Base-by-base conservation (phyloP, 495 filamentous ascomycete genomes). In the Aspergillus bridgeri region DNA sequence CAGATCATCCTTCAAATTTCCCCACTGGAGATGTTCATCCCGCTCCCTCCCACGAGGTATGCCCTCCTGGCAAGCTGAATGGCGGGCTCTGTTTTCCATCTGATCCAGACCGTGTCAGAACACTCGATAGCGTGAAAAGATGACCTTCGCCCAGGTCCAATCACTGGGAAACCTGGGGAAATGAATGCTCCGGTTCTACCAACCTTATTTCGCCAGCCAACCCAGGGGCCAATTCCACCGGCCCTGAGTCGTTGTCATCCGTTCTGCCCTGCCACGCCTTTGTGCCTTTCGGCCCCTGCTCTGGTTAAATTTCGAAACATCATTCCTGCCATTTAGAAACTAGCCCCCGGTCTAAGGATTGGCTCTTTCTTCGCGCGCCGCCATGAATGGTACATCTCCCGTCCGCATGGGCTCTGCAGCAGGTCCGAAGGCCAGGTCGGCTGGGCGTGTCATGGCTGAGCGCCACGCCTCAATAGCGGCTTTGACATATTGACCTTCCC, bases 361-460 rank as follows among this genome's bases (percentile, higher is more conserved):
- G 33, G 33, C 33, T 38, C 9, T 38, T 38, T 38, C 13, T 38
- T 38, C 9, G 33, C 33, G 33, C 9, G 9, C 33, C 33, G 33
- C 33, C 33, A 38, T 38, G 33, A 15, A 38, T 38, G 33, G 17
- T 38, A 15, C 33, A 38, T 38, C 47, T 53, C 56, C 62, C 57
- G 65, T 67, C 21, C 33, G 17, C 33, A 38, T 38, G 33, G 9
- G 21, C 42, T 60, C 48, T 59, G 57, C 59, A 51, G 60, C 50
- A 45, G 61, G 69, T 69, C 69, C 56, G 61, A 65, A 65, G 65
- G 66, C 59, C 64, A 54, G 65, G 67, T 73, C 72, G 43, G 72
- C 64, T 75, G 70, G 64, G 49, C 61, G 58, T 27, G 65, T 64
- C 56, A 55, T 60, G 46, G 51, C 57, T 23, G 58, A 48, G 33